Conservation (phyloP, 345 rosid genomes). For the Acer negundo region DNA sequence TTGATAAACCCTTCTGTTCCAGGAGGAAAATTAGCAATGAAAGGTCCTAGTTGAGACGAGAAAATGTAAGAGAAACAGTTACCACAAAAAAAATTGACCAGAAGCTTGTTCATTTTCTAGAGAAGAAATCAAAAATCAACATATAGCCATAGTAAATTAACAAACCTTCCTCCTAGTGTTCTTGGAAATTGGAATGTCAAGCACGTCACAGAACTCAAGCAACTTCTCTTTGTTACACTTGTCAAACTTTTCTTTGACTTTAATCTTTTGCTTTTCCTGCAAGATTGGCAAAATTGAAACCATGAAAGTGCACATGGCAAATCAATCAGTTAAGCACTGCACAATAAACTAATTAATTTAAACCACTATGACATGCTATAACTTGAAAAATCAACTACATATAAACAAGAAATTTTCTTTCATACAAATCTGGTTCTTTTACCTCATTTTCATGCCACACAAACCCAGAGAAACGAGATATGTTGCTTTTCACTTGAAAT, state of each 20-base stretch:
- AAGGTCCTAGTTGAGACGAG: neutral
- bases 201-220: conserved; percentile 78
- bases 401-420: neutral
- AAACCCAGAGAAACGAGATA: conserved; percentile 88
- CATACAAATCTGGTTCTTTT: conserved; percentile 7
- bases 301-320: neutral
- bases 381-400: neutral
- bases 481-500: conserved; percentile 71
- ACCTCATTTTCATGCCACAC: conserved; percentile 94
- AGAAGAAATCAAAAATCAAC: neutral
- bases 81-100: neutral
- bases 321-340: neutral
- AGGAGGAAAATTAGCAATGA: neutral
- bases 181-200: conserved; percentile 70
- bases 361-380: neutral
- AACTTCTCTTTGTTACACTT: conserved; percentile 84
- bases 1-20: neutral
- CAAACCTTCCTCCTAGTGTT: conserved; percentile 74
- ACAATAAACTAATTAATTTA: neutral
- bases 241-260: conserved; percentile 80
- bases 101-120: neutral
- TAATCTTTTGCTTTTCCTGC: conserved; percentile 80
- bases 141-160: conserved; percentile 7
- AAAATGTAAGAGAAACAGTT: neutral
- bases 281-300: conserved; percentile 19